Conservation (phyloP, 208 protist species). For the Angomonas desouzai region DNA sequence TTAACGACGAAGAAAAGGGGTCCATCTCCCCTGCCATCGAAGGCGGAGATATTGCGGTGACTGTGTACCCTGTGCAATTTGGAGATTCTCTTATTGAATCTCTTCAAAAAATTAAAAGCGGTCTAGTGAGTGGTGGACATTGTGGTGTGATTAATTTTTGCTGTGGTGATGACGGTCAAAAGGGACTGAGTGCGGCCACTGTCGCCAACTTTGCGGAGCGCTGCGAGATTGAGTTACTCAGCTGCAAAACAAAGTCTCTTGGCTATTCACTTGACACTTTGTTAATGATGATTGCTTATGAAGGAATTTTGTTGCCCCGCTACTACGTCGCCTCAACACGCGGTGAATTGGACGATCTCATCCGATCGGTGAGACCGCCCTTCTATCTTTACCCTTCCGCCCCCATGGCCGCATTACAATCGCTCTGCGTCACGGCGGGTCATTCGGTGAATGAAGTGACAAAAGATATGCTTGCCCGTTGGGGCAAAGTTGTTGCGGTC, state of each 20-base stretch:
- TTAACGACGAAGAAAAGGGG: slow-evolving; percentile 8
- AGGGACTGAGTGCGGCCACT: slow-evolving; percentile 27
- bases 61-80: not conserved
- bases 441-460: not conserved
- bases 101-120: not conserved
- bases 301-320: slow-evolving; percentile 46
- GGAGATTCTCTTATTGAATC: not conserved
- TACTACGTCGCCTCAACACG: slow-evolving; percentile 26
- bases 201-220: slow-evolving; percentile 46
- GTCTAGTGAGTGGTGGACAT: not conserved
- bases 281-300: slow-evolving; percentile 80
- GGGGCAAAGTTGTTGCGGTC: not conserved
- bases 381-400: not conserved
- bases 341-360: not conserved
- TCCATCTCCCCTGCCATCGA: not conserved
- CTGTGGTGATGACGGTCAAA: slow-evolving; percentile 26
- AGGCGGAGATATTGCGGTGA: not conserved
- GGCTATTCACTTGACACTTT: slow-evolving; percentile 56
- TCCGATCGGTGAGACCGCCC: not conserved
- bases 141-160: slow-evolving; percentile 44
- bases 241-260: slow-evolving; percentile 47
- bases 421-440: not conserved
- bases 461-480: not conserved
- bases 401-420: not conserved
- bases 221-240: slow-evolving; percentile 32